Evolutionary conservation across 257 asterid species (phyloP).

Genomic region (Petunia secreta): DNA sequence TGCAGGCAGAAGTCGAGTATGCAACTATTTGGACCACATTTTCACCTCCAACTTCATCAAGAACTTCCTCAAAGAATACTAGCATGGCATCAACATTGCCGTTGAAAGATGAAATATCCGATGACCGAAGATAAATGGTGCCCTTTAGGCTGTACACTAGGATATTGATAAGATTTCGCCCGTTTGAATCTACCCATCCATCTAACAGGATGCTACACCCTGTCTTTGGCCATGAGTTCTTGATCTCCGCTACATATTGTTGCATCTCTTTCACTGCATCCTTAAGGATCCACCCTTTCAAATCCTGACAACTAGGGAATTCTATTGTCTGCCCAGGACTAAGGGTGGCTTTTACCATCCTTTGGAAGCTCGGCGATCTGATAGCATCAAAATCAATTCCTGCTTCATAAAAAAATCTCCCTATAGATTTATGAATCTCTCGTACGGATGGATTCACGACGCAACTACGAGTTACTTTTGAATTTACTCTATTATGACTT

Average conservation of each 20-base stretch:
- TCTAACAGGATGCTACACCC: slow-evolving; percentile 73
- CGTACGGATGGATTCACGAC: slow-evolving; percentile 18
- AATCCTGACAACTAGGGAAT: slow-evolving; percentile 52
- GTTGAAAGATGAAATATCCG: slow-evolving; percentile 38
- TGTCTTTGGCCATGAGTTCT: slow-evolving; percentile 47
- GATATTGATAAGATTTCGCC: slow-evolving; percentile 45
- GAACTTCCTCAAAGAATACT: slow-evolving; percentile 36
- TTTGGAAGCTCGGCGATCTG: slow-evolving; percentile 46
- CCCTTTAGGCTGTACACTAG: slow-evolving; percentile 61
- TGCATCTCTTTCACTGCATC: slow-evolving; percentile 45
- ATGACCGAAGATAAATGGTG: slow-evolving; percentile 50
- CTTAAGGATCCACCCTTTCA: slow-evolving; percentile 58
- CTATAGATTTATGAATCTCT: slow-evolving; percentile 38
- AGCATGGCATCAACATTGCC: slow-evolving; percentile 37
- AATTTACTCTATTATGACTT: not conserved
- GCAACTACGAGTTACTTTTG: slow-evolving; percentile 8
- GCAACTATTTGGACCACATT: slow-evolving; percentile 62
- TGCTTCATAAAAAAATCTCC: slow-evolving; percentile 53
- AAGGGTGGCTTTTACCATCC: slow-evolving; percentile 39
- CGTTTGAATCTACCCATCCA: slow-evolving; percentile 51
- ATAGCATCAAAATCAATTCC: slow-evolving; percentile 44
- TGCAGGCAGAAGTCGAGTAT: slow-evolving; percentile 47
- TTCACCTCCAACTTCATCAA: slow-evolving; percentile 49
- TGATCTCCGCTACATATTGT: slow-evolving; percentile 35
- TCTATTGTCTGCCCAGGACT: slow-evolving; percentile 18